A percentile compares a stretch with the other conserved stretches of the same genome.
phyloP scores from a whole-genome alignment of 2,329 filamentous ascomycete species.

The Scedosporium boydii region DNA sequence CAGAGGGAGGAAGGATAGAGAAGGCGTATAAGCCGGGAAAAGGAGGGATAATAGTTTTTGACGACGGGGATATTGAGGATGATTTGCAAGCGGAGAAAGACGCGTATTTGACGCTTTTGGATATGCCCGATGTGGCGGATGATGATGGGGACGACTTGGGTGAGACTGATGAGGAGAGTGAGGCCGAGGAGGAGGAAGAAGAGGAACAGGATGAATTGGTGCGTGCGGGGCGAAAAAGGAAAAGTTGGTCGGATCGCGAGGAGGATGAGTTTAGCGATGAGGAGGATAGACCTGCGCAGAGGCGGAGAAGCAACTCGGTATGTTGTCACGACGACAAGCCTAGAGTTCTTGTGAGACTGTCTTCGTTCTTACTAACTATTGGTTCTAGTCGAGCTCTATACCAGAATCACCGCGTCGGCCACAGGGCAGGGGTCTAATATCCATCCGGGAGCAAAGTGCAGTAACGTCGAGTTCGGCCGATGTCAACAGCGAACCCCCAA shows the following conservation, averaged over 20 bases:
- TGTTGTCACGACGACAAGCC: slow-evolving; percentile 15
- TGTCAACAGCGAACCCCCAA: slow-evolving; percentile 40
- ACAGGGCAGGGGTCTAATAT: slow-evolving; percentile 49
- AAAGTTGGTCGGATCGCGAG: slow-evolving; percentile 65
- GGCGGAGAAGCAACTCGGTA: slow-evolving; percentile 83
- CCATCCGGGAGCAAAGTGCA: slow-evolving; percentile 36
- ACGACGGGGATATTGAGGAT: slow-evolving; percentile 90
- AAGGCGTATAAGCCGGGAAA: slow-evolving; percentile 65
- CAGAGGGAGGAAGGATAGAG: slow-evolving; percentile 63
- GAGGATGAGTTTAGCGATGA: slow-evolving; percentile 65
- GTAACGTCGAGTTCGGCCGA: slow-evolving; percentile 35
- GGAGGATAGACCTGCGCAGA: slow-evolving; percentile 65
- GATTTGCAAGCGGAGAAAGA: slow-evolving; percentile 65
- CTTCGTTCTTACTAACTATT: not conserved
- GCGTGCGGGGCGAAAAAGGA: slow-evolving; percentile 59
- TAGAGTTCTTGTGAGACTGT: too few species aligned
- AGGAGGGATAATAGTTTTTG: slow-evolving; percentile 87
- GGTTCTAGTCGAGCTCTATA: slow-evolving; percentile 51
- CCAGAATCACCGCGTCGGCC: slow-evolving; percentile 54
- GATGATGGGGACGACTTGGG: slow-evolving; percentile 58
- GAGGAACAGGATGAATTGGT: slow-evolving; percentile 40
- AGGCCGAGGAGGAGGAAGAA: slow-evolving; percentile 11
- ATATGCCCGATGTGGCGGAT: slow-evolving; percentile 86
- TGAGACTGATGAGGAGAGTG: slow-evolving; percentile 47
- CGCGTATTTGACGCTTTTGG: slow-evolving; percentile 74